phyloP scores from a whole-genome alignment of 2,329 filamentous ascomycete genomes.

The Talaromyces islandicus region DNA sequence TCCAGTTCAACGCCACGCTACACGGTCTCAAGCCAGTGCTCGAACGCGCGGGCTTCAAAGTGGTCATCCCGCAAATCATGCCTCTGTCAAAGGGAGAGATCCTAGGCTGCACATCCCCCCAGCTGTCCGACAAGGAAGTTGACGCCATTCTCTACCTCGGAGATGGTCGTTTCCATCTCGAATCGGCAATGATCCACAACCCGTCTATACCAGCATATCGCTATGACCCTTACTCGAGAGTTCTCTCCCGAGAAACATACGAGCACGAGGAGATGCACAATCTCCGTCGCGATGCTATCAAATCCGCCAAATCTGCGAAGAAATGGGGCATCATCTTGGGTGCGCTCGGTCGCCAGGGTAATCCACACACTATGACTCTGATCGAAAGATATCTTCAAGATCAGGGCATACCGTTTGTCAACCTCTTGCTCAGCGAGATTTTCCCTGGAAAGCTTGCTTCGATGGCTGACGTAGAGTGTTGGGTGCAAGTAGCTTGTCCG shows the following conservation, averaged over 20 bases:
- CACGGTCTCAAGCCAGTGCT: slow-evolving; percentile 75
- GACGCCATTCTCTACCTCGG: slow-evolving; percentile 84
- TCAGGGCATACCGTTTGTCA: slow-evolving; percentile 72
- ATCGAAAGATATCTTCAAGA: slow-evolving; percentile 72
- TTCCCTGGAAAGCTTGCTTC: slow-evolving; percentile 91
- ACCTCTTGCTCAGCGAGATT: slow-evolving; percentile 86
- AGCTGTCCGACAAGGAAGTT: slow-evolving; percentile 54
- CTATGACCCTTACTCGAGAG: slow-evolving; percentile 93
- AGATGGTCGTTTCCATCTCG: slow-evolving; percentile 90
- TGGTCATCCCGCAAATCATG: slow-evolving; percentile 86
- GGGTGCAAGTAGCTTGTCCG: slow-evolving; percentile 98
- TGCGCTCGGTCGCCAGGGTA: slow-evolving; percentile 86
- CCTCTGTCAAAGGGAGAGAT: slow-evolving; percentile 94
- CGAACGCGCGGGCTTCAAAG: slow-evolving; percentile 75
- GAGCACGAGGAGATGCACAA: slow-evolving; percentile 86
- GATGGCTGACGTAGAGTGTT: slow-evolving; percentile 92
- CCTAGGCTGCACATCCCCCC: slow-evolving; percentile 89
- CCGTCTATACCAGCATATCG: slow-evolving; percentile 83
- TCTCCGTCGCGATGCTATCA: slow-evolving; percentile 70
- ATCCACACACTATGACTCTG: slow-evolving; percentile 82
- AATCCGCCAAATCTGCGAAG: slow-evolving; percentile 65
- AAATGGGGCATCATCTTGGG: slow-evolving; percentile 97
- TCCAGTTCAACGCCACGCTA: slow-evolving; percentile 97
- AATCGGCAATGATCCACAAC: slow-evolving; percentile 99
- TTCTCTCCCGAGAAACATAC: slow-evolving; percentile 85